These are phyloP conservation scores for Flagelloscypha sp. DNA, from an alignment of 768 basidiomycete genomes.

Conservation along the genomic window DNA sequence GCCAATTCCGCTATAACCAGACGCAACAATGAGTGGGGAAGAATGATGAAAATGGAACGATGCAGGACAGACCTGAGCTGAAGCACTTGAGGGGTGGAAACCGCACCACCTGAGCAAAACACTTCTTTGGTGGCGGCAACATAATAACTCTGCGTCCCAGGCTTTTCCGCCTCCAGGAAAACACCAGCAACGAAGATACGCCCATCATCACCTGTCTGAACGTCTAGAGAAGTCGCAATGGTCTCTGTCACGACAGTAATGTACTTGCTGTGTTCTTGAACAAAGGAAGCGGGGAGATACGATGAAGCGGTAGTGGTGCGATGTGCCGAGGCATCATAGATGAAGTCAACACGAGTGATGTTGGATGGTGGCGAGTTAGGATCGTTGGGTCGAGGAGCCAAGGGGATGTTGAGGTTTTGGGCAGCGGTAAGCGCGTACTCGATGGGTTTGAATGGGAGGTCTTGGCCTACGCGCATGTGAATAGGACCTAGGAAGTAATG, in stretches of 20 bases:
- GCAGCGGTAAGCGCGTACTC: too few relatives aligned
- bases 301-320: slow-evolving; percentile 17
- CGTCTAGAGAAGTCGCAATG: slow-evolving; percentile 11
- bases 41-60: too few relatives aligned
- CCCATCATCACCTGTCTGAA: slow-evolving; percentile 1
- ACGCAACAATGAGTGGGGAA: neutral
- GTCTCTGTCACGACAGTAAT: slow-evolving; percentile 15
- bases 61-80: slow-evolving; percentile 16
- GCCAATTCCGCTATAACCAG: slow-evolving; percentile 30
- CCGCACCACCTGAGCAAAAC: slow-evolving; percentile 21
- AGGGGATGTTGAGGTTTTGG: slow-evolving; percentile 14
- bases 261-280: slow-evolving; percentile 9
- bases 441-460: slow-evolving; percentile 11
- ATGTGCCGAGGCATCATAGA: slow-evolving; percentile 11
- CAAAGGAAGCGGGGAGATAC: slow-evolving; percentile 14
- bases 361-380: slow-evolving; percentile 12
- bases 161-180: neutral
- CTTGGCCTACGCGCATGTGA: too few relatives aligned
- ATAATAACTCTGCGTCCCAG: too few relatives aligned
- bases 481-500: too few relatives aligned
- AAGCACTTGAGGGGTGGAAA: slow-evolving; percentile 29
- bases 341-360: slow-evolving; percentile 15
- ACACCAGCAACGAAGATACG: neutral
- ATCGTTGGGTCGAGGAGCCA: slow-evolving; percentile 12
- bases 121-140: slow-evolving; percentile 12